Evolutionary conservation across 441 rosid genomes (phyloP).

Genomic region (Erysimum cheiri): DNA sequence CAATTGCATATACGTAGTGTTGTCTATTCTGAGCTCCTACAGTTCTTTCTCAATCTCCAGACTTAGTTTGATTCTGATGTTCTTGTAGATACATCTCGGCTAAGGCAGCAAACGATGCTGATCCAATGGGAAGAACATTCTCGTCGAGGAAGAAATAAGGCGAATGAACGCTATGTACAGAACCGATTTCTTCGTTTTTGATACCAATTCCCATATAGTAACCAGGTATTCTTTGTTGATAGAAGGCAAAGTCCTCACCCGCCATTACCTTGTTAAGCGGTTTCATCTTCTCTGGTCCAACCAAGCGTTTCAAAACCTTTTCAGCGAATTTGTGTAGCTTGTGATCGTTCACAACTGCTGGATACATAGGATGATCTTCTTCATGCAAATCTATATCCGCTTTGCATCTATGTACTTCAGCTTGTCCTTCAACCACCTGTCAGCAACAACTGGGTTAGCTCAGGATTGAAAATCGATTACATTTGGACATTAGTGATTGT

Average conservation of each 20-base stretch:
- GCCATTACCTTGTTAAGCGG: slow-evolving; percentile 63
- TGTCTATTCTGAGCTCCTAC: slow-evolving; percentile 8
- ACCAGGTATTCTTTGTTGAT: slow-evolving; percentile 77
- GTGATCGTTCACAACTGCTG: slow-evolving; percentile 68
- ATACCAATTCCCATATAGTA: slow-evolving; percentile 71
- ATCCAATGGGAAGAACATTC: slow-evolving; percentile 78
- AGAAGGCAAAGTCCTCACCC: slow-evolving; percentile 87
- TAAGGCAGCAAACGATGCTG: slow-evolving; percentile 69
- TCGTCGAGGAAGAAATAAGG: slow-evolving; percentile 82
- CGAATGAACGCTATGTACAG: slow-evolving; percentile 67
- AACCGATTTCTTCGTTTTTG: slow-evolving; percentile 65
- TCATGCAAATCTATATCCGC: slow-evolving; percentile 57
- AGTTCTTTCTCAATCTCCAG: not conserved
- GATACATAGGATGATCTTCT: slow-evolving; percentile 57
- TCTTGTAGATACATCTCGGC: slow-evolving; percentile 66
- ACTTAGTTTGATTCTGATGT: slow-evolving; percentile 48
- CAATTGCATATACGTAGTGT: too few species aligned
- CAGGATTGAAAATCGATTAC: not conserved
- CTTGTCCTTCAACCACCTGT: slow-evolving; percentile 74
- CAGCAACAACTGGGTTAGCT: slow-evolving; percentile 23
- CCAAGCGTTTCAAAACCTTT: slow-evolving; percentile 57
- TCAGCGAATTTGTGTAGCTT: slow-evolving; percentile 56
- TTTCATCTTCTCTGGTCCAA: slow-evolving; percentile 65
- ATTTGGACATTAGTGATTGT: not conserved
- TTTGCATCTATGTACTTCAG: slow-evolving; percentile 67